Percentiles rank a stretch among this genome's conserved stretches.
Evolutionary conservation across 345 rosid species (phyloP).

Genomic region (Gossypioides kirkii): DNA sequence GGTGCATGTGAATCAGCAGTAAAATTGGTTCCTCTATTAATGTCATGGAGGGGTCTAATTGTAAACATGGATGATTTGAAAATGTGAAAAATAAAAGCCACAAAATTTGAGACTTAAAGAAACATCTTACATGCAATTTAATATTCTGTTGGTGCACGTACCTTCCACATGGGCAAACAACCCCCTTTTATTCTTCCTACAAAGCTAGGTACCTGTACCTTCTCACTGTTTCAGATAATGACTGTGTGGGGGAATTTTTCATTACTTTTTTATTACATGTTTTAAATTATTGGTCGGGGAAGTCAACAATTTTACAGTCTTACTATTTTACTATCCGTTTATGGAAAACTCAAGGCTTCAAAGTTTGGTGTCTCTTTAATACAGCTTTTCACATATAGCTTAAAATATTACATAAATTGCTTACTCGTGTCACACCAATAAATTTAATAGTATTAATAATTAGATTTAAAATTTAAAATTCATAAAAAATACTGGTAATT

Average conservation of each 20-base stretch:
- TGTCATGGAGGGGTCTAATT: background rate
- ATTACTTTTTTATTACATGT: background rate
- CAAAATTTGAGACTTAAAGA: background rate
- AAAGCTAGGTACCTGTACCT: slow-evolving; percentile 24
- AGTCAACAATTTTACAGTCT: slow-evolving; percentile 25
- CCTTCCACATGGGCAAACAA: slow-evolving; percentile 39
- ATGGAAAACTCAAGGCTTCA: background rate
- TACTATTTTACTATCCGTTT: slow-evolving; percentile 3
- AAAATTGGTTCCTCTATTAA: background rate
- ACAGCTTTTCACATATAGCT: background rate
- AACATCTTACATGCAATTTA: slow-evolving; percentile 24
- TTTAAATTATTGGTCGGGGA: background rate
- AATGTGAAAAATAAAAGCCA: background rate
- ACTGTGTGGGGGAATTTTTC: background rate
- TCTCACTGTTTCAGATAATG: slow-evolving; percentile 23
- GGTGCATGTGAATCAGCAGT: slow-evolving; percentile 19
- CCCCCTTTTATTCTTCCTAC: slow-evolving; percentile 22
- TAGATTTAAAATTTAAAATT: too few relatives aligned
- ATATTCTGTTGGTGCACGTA: slow-evolving; percentile 21
- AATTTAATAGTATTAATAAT: too few relatives aligned
- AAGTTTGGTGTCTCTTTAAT: background rate
- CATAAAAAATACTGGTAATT: too few relatives aligned
- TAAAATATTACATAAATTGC: too few relatives aligned
- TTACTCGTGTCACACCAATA: too few relatives aligned
- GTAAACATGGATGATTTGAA: background rate